phyloP scores from a whole-genome alignment of 768 basidiomycete genomes.

The Trametes meyenii region DNA sequence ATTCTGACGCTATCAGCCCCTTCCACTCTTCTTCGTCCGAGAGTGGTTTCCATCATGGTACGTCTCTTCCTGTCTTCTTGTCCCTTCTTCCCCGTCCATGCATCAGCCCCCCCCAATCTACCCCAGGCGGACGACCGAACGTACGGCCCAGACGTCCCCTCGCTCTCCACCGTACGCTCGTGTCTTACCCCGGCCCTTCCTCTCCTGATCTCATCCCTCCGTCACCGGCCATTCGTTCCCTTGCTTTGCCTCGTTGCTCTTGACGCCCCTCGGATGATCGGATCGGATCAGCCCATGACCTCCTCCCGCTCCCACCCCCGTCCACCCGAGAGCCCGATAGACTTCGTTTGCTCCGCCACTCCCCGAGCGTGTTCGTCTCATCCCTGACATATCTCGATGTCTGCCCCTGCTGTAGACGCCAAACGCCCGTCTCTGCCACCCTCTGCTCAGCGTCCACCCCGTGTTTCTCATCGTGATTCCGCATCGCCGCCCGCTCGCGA shows the following conservation, averaged over 20 bases:
- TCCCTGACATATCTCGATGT: not conserved
- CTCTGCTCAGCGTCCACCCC: not conserved
- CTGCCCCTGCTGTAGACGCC: not conserved
- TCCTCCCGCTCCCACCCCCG: not conserved
- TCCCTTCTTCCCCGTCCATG: not conserved
- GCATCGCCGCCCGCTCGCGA: constrained; percentile 4
- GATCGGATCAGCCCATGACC: constrained; percentile 24
- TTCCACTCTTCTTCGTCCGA: constrained; percentile 11
- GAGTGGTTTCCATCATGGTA: constrained; percentile 1
- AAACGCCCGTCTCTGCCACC: not conserved
- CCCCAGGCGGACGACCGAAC: not conserved
- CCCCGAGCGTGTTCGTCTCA: not conserved
- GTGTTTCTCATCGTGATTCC: not conserved
- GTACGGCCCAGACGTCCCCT: constrained; percentile 1
- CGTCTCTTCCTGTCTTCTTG: not conserved
- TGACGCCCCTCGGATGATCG: constrained; percentile 10
- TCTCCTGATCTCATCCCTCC: constrained; percentile 9
- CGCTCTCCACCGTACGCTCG: constrained; percentile 9
- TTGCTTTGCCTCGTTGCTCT: constrained; percentile 8
- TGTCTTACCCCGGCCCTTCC: not conserved
- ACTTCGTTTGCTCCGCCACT: not conserved
- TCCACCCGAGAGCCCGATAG: not conserved
- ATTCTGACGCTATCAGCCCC: not conserved
- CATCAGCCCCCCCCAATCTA: not conserved
- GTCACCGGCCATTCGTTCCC: constrained; percentile 1